A percentile compares a stretch with the other conserved stretches of the same genome.
Evolutionary conservation across 2,329 filamentous ascomycete genomes (phyloP).

Genomic region (Xylariaceae sp.): DNA sequence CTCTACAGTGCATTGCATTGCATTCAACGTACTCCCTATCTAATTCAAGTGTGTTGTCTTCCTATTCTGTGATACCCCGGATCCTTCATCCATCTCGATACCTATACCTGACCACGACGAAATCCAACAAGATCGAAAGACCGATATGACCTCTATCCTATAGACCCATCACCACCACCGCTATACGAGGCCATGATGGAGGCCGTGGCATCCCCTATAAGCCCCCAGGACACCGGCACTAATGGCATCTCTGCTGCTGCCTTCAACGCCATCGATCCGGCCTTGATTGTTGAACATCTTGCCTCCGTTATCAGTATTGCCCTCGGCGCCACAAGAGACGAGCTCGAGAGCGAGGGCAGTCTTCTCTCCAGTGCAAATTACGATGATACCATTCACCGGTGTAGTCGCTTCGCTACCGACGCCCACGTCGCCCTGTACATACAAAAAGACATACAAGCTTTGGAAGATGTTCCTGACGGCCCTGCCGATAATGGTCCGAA

Average conservation of each 20-base stretch:
- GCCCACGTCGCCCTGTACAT: conserved; percentile 85
- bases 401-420: conserved; percentile 84
- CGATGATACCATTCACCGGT: conserved; percentile 79
- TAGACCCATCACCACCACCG: too few species aligned
- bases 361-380: conserved; percentile 71
- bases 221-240: conserved; percentile 37
- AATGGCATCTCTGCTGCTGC: conserved; percentile 45
- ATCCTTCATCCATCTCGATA: too few species aligned
- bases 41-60: too few species aligned
- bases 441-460: conserved; percentile 70
- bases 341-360: conserved; percentile 78
- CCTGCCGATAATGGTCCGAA: conserved; percentile 42
- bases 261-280: conserved; percentile 61
- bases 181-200: conserved; percentile 51
- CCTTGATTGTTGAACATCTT: conserved; percentile 67
- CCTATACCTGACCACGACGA: too few species aligned
- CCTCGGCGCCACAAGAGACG: conserved; percentile 69
- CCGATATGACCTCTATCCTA: too few species aligned
- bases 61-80: too few species aligned
- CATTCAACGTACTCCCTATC: too few species aligned
- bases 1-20: too few species aligned
- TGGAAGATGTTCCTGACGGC: conserved; percentile 49
- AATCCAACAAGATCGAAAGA: too few species aligned
- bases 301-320: conserved; percentile 67
- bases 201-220: conserved; percentile 43